Evolutionary conservation across 768 basidiomycete genomes (phyloP).

Genomic region (Tulasnella sp.): DNA sequence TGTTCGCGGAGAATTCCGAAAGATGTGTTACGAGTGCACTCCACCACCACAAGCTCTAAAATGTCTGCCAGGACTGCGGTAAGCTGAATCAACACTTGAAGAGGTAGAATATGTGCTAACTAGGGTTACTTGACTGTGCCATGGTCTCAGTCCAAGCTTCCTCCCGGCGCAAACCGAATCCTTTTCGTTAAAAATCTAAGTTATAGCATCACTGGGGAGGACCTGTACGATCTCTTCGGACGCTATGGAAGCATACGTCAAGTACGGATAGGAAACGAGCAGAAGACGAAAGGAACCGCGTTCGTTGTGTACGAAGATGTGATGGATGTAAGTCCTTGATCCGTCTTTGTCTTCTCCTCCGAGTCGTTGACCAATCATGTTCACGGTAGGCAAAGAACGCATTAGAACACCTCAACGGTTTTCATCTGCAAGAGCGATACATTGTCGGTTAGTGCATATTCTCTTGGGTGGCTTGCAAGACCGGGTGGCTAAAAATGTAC

Average conservation of each 20-base stretch:
- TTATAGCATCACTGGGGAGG: constrained; percentile 86
- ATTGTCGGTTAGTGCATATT: constrained; percentile 51
- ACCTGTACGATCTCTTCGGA: constrained; percentile 93
- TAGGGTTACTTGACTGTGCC: too few species aligned
- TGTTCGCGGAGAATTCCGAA: too few species aligned
- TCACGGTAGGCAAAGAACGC: constrained; percentile 79
- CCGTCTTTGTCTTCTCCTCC: background rate
- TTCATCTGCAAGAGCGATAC: constrained; percentile 96
- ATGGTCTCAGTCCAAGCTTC: constrained; percentile 84
- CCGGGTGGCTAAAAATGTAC: background rate
- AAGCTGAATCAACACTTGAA: too few species aligned
- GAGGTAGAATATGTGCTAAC: too few species aligned
- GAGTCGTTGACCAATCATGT: background rate
- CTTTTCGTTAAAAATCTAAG: constrained; percentile 90
- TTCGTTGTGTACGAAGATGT: constrained; percentile 96
- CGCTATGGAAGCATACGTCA: constrained; percentile 96
- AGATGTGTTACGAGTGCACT: too few species aligned
- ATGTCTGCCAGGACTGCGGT: too few species aligned
- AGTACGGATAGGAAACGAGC: constrained; percentile 83
- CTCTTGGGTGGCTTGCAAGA: background rate
- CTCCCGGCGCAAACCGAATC: constrained; percentile 83
- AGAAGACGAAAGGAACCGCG: constrained; percentile 90
- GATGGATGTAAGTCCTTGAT: constrained; percentile 56
- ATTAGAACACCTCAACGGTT: constrained; percentile 92
- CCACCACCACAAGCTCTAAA: too few species aligned